Evolutionary conservation across 441 rosid genomes (phyloP), one percentile per base, ranked within the genome.

Genomic region (Populus hybrid): DNA sequence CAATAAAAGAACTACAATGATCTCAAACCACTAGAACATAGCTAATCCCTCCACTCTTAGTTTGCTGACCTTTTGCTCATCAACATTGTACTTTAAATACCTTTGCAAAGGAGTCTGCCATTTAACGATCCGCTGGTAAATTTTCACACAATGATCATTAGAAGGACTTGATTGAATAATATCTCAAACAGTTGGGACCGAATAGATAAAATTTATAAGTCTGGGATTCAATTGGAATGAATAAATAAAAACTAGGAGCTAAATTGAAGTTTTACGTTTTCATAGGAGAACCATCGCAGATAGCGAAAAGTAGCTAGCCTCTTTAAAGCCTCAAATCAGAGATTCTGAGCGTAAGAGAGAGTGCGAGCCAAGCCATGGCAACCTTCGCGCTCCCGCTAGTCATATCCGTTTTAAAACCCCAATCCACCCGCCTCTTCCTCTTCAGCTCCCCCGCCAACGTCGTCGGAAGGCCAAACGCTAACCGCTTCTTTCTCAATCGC

Each of bases 381-480:
- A 87, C 86, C 65, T 86, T 91, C 73, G 82, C 92, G 10, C 83
- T 87, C 20, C 97, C 98, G 14, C 79, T 92, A 32, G 89, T 91
- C 82, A 76, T 90, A 76, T 90, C 94, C 81, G 53, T 90, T 81
- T 85, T 91, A 63, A 90, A 89, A 23, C 94, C 95, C 30, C 81
- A 76, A 75, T 6, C 84, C 11, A 18, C 42, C 77, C 76, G 72
- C 82, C 80, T 88, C 76, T 80, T 77, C 69, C 82, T 83, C 80
- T 80, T 88, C 84, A 65, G 80, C 28, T 10, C 72, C 12, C 9
- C 85, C 64, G 75, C 78, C 16, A 14, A 6, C 57, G 57, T 14
- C 14, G 57, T 46, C 57, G 57, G 57, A 46, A 74, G 70, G 59
- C 80, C 82, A 18, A 81, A 21, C 71, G 83, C 78, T 50, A 77